These are phyloP conservation scores for Lachnellula suecica DNA, from an alignment of 2,329 filamentous ascomycete genomes.

Conservation along the genomic window DNA sequence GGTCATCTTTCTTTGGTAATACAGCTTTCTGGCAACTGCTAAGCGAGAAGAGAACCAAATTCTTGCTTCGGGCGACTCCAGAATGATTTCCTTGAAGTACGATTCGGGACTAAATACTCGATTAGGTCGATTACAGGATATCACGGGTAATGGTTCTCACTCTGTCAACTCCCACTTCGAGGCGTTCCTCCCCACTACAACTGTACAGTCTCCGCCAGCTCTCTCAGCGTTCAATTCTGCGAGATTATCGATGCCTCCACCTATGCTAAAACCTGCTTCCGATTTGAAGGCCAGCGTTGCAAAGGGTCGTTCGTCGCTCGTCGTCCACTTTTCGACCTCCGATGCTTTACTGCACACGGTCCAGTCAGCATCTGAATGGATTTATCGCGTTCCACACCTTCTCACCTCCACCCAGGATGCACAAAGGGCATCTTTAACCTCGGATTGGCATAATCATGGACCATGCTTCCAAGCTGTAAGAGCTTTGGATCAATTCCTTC, in stretches of 20 bases:
- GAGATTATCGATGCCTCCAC: neutral
- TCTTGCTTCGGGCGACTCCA: neutral
- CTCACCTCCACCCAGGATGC: neutral
- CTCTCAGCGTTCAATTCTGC: neutral
- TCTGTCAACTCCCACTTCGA: neutral
- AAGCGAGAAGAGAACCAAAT: neutral
- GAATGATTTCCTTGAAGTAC: neutral
- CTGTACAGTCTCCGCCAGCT: neutral
- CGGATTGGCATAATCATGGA: neutral
- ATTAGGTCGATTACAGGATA: neutral
- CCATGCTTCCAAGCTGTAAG: neutral
- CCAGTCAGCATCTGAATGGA: neutral
- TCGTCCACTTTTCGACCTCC: too few species aligned
- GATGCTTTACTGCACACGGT: too few species aligned
- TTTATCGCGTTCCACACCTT: neutral
- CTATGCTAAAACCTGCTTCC: too few species aligned
- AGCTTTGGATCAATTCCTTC: neutral
- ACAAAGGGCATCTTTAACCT: neutral
- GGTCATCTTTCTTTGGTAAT: neutral
- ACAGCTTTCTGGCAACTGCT: neutral
- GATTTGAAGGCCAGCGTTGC: too few species aligned
- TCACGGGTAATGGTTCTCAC: neutral
- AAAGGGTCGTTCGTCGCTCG: neutral
- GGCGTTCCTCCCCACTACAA: neutral
- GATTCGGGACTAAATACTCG: neutral